Evolutionary conservation across 2,329 filamentous ascomycete genomes (phyloP).

Genomic region (Lachnellula cervina): DNA sequence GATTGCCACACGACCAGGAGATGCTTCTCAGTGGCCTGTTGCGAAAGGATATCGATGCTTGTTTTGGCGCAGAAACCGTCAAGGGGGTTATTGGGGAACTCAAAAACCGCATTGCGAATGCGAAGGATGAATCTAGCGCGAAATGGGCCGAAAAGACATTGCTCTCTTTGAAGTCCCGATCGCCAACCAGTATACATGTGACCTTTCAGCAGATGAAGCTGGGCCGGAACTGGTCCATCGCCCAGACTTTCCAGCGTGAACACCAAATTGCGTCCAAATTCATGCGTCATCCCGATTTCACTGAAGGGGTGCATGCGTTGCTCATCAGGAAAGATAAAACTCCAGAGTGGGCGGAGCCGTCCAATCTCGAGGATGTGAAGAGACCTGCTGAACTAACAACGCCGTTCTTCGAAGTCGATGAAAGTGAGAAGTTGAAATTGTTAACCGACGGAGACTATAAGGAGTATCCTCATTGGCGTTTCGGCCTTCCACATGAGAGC

Average conservation of each 20-base stretch:
- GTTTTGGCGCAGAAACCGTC: constrained; percentile 65
- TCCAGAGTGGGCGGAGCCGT: constrained; percentile 64
- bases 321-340: constrained; percentile 61
- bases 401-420: constrained; percentile 61
- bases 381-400: constrained; percentile 45
- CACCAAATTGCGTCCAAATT: constrained; percentile 79
- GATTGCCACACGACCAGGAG: constrained; percentile 70
- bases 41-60: constrained; percentile 78
- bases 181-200: constrained; percentile 82
- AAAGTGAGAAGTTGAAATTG: constrained; percentile 50
- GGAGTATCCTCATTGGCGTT: constrained; percentile 66
- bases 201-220: constrained; percentile 76
- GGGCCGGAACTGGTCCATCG: constrained; percentile 72
- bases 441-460: constrained; percentile 59
- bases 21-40: constrained; percentile 64
- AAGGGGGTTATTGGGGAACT: constrained; percentile 62
- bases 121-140: constrained; percentile 40
- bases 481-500: constrained; percentile 65
- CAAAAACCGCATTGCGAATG: constrained; percentile 17
- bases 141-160: constrained; percentile 78
- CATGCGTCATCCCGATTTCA: constrained; percentile 89
- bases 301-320: constrained; percentile 79
- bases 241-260: constrained; percentile 80
- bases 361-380: constrained; percentile 63
- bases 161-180: constrained; percentile 68